Evolutionary conservation across 2,329 filamentous ascomycete species (phyloP), one percentile per base, ranked within the genome.

Genomic region (Trichothecium sympodiale): DNA sequence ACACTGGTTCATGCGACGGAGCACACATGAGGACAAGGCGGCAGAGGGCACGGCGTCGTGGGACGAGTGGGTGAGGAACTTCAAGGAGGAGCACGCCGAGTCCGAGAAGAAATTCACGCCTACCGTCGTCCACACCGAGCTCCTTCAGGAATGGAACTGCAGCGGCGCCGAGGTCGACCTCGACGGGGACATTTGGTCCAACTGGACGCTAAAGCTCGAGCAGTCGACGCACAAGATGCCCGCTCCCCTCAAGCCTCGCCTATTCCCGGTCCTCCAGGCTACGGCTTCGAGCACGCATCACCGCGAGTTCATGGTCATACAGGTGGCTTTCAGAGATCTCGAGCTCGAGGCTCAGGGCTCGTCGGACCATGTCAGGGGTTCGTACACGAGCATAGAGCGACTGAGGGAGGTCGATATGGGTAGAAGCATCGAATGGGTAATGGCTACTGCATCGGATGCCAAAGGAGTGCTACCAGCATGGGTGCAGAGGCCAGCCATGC

Each of bases 371-470:
- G 68, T 77, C 7, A 54, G 69, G 20, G 82, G 71, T 4, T 61
- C 63, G 8, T 86, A 85, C 47, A 71, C 66, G 18, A 79, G 74
- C 43, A 63, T 86, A 2, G 82, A 87, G 60, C 59, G 72, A 31
- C 58, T 81, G 25, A 58, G 67, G 38, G 59, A 66, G 47, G 41
- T 68, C 5, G 51, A 47, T 4, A 50, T 46, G n/a, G 58, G 60
- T 1, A 6, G 20, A 10, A 53, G 59, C 14, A 42, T 83, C 32
- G 77, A 81, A 54, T 91, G 83, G 83, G 62, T 80, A 39, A 88
- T 89, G 80, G 80, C 75, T 8, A 88, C 83, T 8, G 71, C 77
- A 9, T 81, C 77, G 40, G 73, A 88, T 52, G 83, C 83, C 0
- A 67, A 67, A 36, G 83, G 83, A 0, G 55, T 68, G 18, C 48